phyloP scores from a whole-genome alignment of 2,329 filamentous ascomycete genomes.

The Xylariaceae sp. region DNA sequence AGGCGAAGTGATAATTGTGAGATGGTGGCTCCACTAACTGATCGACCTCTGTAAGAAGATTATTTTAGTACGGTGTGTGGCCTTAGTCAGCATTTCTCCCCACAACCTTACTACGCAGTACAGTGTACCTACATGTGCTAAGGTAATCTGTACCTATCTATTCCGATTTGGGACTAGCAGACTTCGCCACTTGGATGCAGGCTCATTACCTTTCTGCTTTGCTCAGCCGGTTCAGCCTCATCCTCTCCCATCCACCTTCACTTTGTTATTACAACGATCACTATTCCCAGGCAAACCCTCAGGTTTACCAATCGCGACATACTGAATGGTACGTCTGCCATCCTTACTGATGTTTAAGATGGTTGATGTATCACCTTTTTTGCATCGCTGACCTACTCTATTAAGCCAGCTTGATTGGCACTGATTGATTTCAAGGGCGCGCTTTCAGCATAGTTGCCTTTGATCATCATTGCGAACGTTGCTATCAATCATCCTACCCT shows the following conservation, averaged over 20 bases:
- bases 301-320: constrained; percentile 7
- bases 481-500: not conserved
- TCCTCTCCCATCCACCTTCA: constrained; percentile 8
- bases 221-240: not conserved
- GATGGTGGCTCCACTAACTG: too few species aligned
- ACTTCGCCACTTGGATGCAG: not conserved
- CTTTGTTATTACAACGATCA: not conserved
- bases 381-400: constrained; percentile 1
- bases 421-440: not conserved
- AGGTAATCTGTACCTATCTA: not conserved
- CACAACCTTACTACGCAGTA: too few species aligned
- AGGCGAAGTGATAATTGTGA: too few species aligned
- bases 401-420: constrained; percentile 5
- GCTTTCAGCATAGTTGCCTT: not conserved
- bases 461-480: not conserved
- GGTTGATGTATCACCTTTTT: not conserved
- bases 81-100: too few species aligned
- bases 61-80: too few species aligned
- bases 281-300: constrained; percentile 8
- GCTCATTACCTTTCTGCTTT: not conserved
- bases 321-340: constrained; percentile 14
- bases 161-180: not conserved
- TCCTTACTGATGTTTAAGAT: constrained; percentile 3
- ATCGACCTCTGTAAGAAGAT: too few species aligned
- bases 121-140: not conserved